Percentiles rank a stretch among this genome's conserved stretches.
phyloP scores from a whole-genome alignment of 1,139 yeast species.

The Yamadazyma oceani region DNA sequence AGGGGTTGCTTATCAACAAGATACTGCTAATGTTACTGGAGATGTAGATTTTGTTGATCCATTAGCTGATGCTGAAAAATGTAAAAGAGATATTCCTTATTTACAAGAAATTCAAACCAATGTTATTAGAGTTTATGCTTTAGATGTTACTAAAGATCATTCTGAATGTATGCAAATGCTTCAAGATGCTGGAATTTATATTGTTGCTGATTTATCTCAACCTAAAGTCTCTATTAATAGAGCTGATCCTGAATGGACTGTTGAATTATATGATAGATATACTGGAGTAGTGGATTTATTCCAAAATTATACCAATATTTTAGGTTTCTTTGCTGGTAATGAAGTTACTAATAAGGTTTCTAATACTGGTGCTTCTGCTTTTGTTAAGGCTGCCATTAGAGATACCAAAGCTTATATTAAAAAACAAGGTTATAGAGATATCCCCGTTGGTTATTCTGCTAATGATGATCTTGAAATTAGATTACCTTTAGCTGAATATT shows the following conservation, averaged over 20 bases:
- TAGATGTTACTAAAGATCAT: constrained; percentile 64
- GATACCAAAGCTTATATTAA: constrained; percentile 76
- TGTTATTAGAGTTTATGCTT: constrained; percentile 72
- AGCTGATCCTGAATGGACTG: constrained; percentile 60
- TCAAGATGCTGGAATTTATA: constrained; percentile 75
- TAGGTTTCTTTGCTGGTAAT: constrained; percentile 91
- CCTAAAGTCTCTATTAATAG: constrained; percentile 66
- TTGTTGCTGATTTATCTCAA: constrained; percentile 73
- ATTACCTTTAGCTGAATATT: constrained; percentile 72
- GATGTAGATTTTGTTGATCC: constrained; percentile 62
- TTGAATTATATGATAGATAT: constrained; percentile 67
- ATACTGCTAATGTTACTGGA: constrained; percentile 38
- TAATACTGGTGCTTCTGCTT: constrained; percentile 79
- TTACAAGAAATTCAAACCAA: constrained; percentile 62
- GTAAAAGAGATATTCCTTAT: constrained; percentile 80
- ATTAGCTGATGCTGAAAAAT: constrained; percentile 64
- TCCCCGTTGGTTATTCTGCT: constrained; percentile 89
- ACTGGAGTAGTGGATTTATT: constrained; percentile 72
- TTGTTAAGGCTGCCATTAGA: constrained; percentile 86
- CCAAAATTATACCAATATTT: constrained; percentile 68
- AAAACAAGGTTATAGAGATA: constrained; percentile 61
- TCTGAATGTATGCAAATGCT: constrained; percentile 64
- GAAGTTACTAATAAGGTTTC: constrained; percentile 77
- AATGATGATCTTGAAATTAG: constrained; percentile 78
- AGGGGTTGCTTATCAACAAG: constrained; percentile 50